Percentiles rank a stretch among this genome's conserved stretches.
These are phyloP conservation scores for Eimeria mitis DNA, from an alignment of 169 alveolate species.

Conservation along the genomic window DNA sequence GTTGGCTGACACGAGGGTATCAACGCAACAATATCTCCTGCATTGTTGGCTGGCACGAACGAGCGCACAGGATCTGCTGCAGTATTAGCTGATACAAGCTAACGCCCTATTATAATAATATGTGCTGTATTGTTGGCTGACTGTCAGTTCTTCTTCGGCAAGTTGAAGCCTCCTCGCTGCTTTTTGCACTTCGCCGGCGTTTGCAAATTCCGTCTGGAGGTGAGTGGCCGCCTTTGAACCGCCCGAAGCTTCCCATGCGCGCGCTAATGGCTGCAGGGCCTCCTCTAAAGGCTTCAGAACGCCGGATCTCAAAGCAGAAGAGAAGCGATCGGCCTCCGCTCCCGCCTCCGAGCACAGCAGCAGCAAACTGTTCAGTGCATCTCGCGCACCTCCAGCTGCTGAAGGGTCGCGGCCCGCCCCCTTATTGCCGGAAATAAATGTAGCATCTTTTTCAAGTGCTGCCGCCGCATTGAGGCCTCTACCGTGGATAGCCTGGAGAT, in stretches of 20 bases:
- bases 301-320: conserved; percentile 25
- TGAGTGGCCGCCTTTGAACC: conserved; percentile 10
- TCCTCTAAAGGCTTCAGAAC: conserved; percentile 72
- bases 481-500: conserved; percentile 33
- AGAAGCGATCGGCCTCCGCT: conserved; percentile 76
- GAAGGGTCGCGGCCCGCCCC: background rate
- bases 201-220: background rate
- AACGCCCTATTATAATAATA: background rate
- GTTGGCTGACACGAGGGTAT: background rate
- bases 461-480: conserved; percentile 52
- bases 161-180: conserved; percentile 80
- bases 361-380: conserved; percentile 59
- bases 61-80: background rate
- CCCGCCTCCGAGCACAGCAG: conserved; percentile 73
- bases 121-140: background rate
- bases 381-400: conserved; percentile 49
- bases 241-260: conserved; percentile 35
- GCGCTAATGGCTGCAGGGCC: conserved; percentile 22
- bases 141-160: conserved; percentile 80
- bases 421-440: background rate
- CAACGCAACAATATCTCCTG: background rate
- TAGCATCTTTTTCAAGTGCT: conserved; percentile 38
- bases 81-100: background rate
- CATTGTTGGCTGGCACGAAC: background rate
- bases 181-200: conserved; percentile 72